Base-by-base conservation (phyloP, 1,139 yeast genomes). In the Saccharomyces hybrid region DNA sequence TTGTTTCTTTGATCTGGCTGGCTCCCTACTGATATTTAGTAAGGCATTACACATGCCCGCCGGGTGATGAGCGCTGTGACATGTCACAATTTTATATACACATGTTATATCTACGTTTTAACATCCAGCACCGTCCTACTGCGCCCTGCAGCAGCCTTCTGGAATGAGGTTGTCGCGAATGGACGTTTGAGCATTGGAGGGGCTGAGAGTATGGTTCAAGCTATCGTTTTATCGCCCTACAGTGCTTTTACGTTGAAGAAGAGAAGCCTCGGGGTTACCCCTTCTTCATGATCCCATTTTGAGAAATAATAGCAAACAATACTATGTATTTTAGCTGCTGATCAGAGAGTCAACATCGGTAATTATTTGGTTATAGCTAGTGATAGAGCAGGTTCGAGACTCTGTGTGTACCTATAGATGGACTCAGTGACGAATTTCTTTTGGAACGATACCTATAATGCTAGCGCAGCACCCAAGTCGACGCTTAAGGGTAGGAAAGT, bases 381-480 rank as follows among this genome's bases (percentile, higher is more conserved):
- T 20, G 3, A 20, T 2, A 2, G 23, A 20, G 23, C 3, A 20
- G 23, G 23, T 20, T 20, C 23, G 2, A 20, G 23, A 20, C 23
- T 20, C 25, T 38, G 25, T 38, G n/a, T 38, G 44, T 20, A 38
- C 44, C 3, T 38, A 2, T 38, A 38, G 26, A 50, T 50, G 52
- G 42, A 42, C 26, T 50, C 52, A 4, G 52, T 50, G 7, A 44
- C 52, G 3, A 44, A 50, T 50, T 50, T 50, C 16, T 50, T 50
- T 25, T 50, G 52, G 52, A 50, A 50, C 30, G 52, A 50, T 14
- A 44, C 50, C 34, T 48, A 55, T 41, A 49, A 50, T 28, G 47
- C 52, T 32, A 42, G 49, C 5, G 38, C 46, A 6, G 48, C 51
- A 3, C 20, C 50, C 13, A 41, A 30, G 13, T 49, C 46, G 14